Base-by-base conservation (phyloP, 306 rosid genomes). In the Quercus wislizeni region DNA sequence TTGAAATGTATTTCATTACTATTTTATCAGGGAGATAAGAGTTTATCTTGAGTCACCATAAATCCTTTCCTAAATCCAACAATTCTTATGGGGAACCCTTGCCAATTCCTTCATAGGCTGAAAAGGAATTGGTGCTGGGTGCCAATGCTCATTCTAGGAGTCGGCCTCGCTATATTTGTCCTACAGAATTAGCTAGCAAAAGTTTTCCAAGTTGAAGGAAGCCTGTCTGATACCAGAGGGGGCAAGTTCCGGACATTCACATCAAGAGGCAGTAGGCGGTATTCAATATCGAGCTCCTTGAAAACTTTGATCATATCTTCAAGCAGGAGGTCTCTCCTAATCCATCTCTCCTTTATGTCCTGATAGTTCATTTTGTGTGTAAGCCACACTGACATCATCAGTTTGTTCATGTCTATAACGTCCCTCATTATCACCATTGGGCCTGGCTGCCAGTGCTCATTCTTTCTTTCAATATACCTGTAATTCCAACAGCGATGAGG, bases 331-430 rank as follows among this genome's bases (percentile, higher is more conserved):
- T 76, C 76, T 28, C 85, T 83, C 51, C 86, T 77, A 2, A 1
- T 38, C 84, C 74, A 76, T 77, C 82, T 79, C 89, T 61, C 84
- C 51, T 0, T 43, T 56, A 78, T 77, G 74, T 86, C 87, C 61
- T 83, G 85, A 11, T 55, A 54, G 74, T 86, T 86, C 81, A 83
- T 83, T 71, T 55, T 81, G 79, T 86, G 89, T 46, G 85, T 80
- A 21, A 76, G 64, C 80, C 83, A 74, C 78, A 86, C 74, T 4
- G 85, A 77, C 41, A 86, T 27, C 79, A 64, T 80, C 75, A 86
- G 59, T 61, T 78, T 80, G 77, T 80, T 80, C 85, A 77, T 38
- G 17, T 71, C 89, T 71, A 56, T 79, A 35, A 86, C 74, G 6
- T 83, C 87, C 72, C 74, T 80, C 83, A 73, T 57, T 68, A 80